Base-by-base conservation (phyloP, 768 basidiomycete genomes). In the Stropharia rugosoannulata region DNA sequence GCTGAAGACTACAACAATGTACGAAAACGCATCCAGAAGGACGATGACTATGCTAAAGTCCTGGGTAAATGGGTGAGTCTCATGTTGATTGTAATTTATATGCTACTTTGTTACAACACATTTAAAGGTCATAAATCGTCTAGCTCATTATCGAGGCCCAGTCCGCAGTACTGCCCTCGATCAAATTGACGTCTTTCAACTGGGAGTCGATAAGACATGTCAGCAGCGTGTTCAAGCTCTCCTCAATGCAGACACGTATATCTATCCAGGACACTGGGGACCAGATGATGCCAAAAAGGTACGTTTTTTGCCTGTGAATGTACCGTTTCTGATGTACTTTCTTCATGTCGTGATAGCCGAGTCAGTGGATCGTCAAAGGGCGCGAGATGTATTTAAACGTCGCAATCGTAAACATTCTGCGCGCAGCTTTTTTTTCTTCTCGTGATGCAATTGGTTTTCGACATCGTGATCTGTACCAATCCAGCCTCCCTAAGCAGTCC, bases 121-220 rank as follows among this genome's bases (percentile, higher is more conserved):
- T 46, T 4, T n/a, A n/a, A n/a, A 60, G 59, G 59, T 60, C 5
- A 39, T 61, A 9, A 49, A 61, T 51, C 53, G 49, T 19, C 49
- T 61, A 0, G 39, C 56, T 1, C 41, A 46, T 36, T 19, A 25
- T 37, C 53, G 57, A 10, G 41, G 57, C 2, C 47, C 50, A 4
- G 39, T 55, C 7, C 48, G 50, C 3, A 39, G 0, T 12, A 12
- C 18, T 16, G 60, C 49, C 3, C 39, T 40, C 4, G 50, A 58
- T 12, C 39, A 53, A 5, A 55, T 58, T 25, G 57, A 57, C 8
- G 9, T 51, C 0, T 61, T 56, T 29, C 60, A 56, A 40, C 49
- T 61, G 4, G 57, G 60, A 4, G n/a, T 61, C 0, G 50, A 45
- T 5, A 51, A 49, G 3, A 19, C 16, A 37, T 61, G 60, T 36